Base-by-base conservation (phyloP, 208 protist genomes). In the Wallacemonas sp. region DNA sequence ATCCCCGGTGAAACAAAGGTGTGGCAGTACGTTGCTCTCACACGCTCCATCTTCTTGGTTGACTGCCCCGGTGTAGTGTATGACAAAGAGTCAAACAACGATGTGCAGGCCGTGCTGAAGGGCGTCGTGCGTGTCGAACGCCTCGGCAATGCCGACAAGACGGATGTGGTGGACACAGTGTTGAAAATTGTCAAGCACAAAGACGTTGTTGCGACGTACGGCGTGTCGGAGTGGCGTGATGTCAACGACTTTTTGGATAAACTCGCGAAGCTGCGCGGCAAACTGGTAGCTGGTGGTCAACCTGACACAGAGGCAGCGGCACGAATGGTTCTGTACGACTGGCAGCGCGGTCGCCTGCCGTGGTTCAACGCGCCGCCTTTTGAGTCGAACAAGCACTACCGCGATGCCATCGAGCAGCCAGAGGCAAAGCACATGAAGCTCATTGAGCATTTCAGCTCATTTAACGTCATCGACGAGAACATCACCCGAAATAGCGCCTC, bases 1-100 rank as follows among this genome's bases (percentile, higher is more conserved):
- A 98, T 99, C 69, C 98, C 99, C 9, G 99, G 99, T 33, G 97
- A 99, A 78, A 99, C 99, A n/a, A 99, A 99, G 71, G 98, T 99
- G 24, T 99, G 99, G 99, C 98, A 99, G 81, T 99, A 99, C 79
- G 97, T 99, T 32, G 97, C 97, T 1, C 86, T 99, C 13, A 99
- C 98, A 41, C 88, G 95, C 41, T 83, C 80, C 48, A 99, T 99
- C 59, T 99, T 98, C 69, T 78, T 99, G 4, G 99, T 99, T 67
- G 99, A 99, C 87, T 99, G 98, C 78, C 99, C 99, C 22, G 99
- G 99, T 72, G 94, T 99, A 5, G 96, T 99, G 19, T 96, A 98
- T 70, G 82, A 95, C 52, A 72, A 80, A 1, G 87, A 92, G 60
- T 81, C 82, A 4, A 98, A 99, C 70, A 93, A 95, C 37, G 97